phyloP scores from a whole-genome alignment of 2,329 filamentous ascomycete genomes.

The Leptographium flavum region DNA sequence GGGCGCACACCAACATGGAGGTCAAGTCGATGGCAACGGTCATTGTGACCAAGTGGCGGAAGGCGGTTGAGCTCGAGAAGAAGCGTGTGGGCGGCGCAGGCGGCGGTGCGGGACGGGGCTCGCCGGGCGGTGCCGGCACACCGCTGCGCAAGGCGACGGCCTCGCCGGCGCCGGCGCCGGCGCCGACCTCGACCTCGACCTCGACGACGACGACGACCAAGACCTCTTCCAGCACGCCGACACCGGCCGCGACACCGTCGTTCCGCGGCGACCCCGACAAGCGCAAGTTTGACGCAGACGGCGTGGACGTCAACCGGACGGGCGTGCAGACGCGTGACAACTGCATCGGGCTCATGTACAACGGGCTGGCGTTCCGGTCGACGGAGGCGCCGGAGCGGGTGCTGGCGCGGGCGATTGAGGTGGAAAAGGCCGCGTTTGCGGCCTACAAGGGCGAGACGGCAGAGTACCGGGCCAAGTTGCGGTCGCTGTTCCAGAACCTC shows the following conservation, averaged over 20 bases:
- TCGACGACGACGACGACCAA: constrained; percentile 29
- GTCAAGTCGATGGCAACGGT: constrained; percentile 65
- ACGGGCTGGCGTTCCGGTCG: constrained; percentile 63
- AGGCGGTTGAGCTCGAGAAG: constrained; percentile 55
- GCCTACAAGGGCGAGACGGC: constrained; percentile 55
- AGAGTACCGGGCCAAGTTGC: constrained; percentile 77
- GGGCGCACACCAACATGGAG: constrained; percentile 65
- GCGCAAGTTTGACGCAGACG: constrained; percentile 69
- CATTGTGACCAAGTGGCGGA: constrained; percentile 80
- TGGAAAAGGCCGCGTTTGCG: constrained; percentile 65
- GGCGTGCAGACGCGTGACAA: constrained; percentile 61
- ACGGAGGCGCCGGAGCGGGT: constrained; percentile 58
- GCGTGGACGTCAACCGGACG: constrained; percentile 64
- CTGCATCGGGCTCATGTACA: constrained; percentile 85
- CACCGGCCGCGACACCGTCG: constrained; percentile 16
- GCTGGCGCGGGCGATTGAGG: constrained; percentile 61
- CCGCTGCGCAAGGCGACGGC: constrained; percentile 14
- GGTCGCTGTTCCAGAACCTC: constrained; percentile 85
- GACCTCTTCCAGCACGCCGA: constrained; percentile 28
- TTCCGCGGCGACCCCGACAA: constrained; percentile 59
- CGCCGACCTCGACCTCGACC: constrained; percentile 22
- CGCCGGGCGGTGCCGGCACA: constrained; percentile 21
- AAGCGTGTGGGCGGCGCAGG: constrained; percentile 18
- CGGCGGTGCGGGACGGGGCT: constrained; percentile 13
- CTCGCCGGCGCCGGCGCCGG: constrained; percentile 32